These are phyloP conservation scores for Trichothecium sympodiale DNA, from an alignment of 2,329 filamentous ascomycete genomes.

Conservation along the genomic window DNA sequence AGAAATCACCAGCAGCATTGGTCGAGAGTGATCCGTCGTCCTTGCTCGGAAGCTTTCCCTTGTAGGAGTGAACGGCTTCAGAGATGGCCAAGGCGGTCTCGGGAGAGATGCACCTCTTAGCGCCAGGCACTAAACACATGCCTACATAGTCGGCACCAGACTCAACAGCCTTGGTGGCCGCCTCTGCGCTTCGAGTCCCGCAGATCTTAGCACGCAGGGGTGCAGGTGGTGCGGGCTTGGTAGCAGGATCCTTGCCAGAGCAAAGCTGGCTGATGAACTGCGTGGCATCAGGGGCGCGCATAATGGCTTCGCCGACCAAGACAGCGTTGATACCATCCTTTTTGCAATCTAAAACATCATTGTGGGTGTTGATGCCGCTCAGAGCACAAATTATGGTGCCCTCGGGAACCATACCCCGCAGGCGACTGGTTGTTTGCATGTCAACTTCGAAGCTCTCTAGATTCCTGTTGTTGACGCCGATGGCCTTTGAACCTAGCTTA, in stretches of 20 bases:
- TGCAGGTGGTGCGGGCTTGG: conserved; percentile 19
- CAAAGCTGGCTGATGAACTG: conserved; percentile 79
- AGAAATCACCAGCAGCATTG: conserved; percentile 53
- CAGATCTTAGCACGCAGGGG: conserved; percentile 83
- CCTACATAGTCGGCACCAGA: conserved; percentile 87
- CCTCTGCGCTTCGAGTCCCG: conserved; percentile 75
- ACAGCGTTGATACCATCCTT: conserved; percentile 86
- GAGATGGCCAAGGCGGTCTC: conserved; percentile 76
- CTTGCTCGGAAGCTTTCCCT: conserved; percentile 19
- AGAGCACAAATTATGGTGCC: conserved; percentile 85
- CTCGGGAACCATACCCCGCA: conserved; percentile 77
- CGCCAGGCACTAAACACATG: conserved; percentile 77
- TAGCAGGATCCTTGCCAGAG: conserved; percentile 36
- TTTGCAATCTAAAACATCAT: conserved; percentile 81
- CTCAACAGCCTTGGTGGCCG: conserved; percentile 68
- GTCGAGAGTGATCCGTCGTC: conserved; percentile 15
- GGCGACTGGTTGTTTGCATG: conserved; percentile 76
- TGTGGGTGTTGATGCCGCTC: conserved; percentile 81
- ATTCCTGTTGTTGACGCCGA: conserved; percentile 96
- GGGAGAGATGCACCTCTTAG: conserved; percentile 68
- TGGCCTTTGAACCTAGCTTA: conserved; percentile 75
- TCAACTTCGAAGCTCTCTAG: conserved; percentile 96
- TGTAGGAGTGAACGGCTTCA: conserved; percentile 62
- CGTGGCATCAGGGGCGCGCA: conserved; percentile 76
- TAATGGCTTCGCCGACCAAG: conserved; percentile 88